A percentile compares a stretch with the other conserved stretches of the same genome.
phyloP scores from a whole-genome alignment of 2,329 filamentous ascomycete species.

The Venturiaceae sp. region DNA sequence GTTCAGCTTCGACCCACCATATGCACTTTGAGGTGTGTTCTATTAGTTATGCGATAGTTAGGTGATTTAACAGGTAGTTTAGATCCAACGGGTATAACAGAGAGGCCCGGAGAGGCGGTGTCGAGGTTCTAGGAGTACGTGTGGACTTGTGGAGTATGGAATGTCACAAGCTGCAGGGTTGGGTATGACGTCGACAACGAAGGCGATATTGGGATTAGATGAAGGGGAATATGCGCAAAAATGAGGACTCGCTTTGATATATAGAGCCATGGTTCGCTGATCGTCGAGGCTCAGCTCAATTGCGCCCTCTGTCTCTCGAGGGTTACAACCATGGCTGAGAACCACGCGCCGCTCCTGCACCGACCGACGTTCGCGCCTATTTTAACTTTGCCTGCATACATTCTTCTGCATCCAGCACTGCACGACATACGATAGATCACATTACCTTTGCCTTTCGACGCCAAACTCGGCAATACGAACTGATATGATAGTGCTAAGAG shows the following conservation, averaged over 20 bases:
- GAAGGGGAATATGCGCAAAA: not conserved
- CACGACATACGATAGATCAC: not conserved
- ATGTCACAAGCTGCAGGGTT: not conserved
- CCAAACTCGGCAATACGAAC: too few relatives aligned
- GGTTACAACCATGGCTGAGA: too few relatives aligned
- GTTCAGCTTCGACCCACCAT: not conserved
- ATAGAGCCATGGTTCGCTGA: not conserved
- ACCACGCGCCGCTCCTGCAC: too few relatives aligned
- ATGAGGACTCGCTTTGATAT: not conserved
- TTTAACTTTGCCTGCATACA: too few relatives aligned
- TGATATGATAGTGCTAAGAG: too few relatives aligned
- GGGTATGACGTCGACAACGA: not conserved
- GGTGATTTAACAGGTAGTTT: not conserved
- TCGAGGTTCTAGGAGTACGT: not conserved
- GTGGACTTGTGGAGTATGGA: not conserved
- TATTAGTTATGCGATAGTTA: not conserved
- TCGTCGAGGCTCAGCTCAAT: too few relatives aligned
- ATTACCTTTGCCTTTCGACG: not conserved
- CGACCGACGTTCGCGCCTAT: too few relatives aligned
- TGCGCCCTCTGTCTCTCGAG: too few relatives aligned
- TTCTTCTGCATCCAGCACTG: too few relatives aligned
- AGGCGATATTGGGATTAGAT: not conserved
- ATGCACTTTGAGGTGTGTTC: not conserved
- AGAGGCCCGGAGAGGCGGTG: not conserved
- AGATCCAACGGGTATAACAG: not conserved